Base-by-base conservation (phyloP, 495 filamentous ascomycete genomes). In the Podospora pseudocomata region DNA sequence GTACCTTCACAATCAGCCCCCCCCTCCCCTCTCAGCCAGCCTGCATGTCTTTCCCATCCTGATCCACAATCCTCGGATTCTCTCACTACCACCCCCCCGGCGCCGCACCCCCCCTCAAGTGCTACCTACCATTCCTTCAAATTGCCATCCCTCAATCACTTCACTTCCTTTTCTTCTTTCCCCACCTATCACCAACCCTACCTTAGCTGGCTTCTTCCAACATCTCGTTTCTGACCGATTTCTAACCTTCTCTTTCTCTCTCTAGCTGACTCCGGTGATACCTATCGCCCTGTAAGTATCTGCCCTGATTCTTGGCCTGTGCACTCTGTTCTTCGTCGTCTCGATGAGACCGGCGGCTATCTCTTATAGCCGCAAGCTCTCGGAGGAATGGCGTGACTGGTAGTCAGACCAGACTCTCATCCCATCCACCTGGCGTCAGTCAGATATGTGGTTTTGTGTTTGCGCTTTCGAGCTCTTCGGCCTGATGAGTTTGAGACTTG, bases 261-360 rank as follows among this genome's bases (percentile, higher is more conserved):
- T 65, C 78, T 71, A 85, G 83, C 83, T 69, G 82, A 84, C 69
- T 78, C 82, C 66, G 82, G 81, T 76, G 82, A 84, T 68, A 84
- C 77, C 56, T 84, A 84, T 69, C 82, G 82, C 69, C 81, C 82
- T 68, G 83, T 85, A 78, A 83, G 81, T 82, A 60, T n/a, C 63
- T 59, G 57, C 34, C 63, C n/a, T 57, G 20, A 30, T 69, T 54
- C 13, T 28, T 30, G 30, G 32, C 26, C 7, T 61, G 30, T 49
- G 39, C 39, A 49, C 39, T 49, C 39, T 2, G 39, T 49, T 13
- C 39, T 49, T 13, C 39, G 39, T 49, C 15, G 9, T 49, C 11
- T 49, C 13, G 2, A 49, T 13, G 39, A 16, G 39, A 49, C 5
- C 39, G 2, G 39, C 15, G 13, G 39, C 13, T 13, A 16, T 49